Evolutionary conservation across 192 early-diverging fungal species (phyloP), one percentile per base, ranked within the genome.

Genomic region (Thamnidium elegans): DNA sequence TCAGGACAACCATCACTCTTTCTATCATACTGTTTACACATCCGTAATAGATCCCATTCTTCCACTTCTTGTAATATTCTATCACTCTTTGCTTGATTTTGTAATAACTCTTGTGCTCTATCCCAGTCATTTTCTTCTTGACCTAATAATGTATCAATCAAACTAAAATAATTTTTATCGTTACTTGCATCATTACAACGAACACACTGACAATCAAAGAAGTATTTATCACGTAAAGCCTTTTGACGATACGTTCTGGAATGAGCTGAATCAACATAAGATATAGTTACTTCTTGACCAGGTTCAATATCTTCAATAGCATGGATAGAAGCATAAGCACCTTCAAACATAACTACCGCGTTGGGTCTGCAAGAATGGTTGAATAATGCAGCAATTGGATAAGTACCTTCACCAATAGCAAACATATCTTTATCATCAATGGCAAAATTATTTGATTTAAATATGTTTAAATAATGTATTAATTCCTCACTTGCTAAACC

Each of bases 341-440:
- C 81, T 54, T 81, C 78, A 60, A 84, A 90, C 66, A 84, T 78
- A 2, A 82, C 79, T 17, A 85, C 71, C 20, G 82, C 80, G 63
- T 89, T 88, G n/a, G 89, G 87, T 30, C 69, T 62, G 63, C 89
- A 90, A 3, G 87, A 88, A 63, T 90, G 87, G 62, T 90, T 90
- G 63, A 90, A 73, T 11, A 90, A 63, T 10, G 87, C 73, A 0
- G 81, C 89, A 0, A 90, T 53, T 0, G 89, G 87, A 70, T 72
- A 72, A 5, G 85, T 84, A 1, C 84, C 86, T 54, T 90, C 87
- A 0, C 81, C 89, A 66, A 83, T 68, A 8, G 73, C 65, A 64
- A 88, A 90, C 32, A 89, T 61, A 47, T 90, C 80, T 7, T 70
- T 48, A 60, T 88, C 87, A 39, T 84, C 70, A 26, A 86, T 71